phyloP scores from a whole-genome alignment of 1,284 basidiomycete genomes.

The Marasmius fiardii region DNA sequence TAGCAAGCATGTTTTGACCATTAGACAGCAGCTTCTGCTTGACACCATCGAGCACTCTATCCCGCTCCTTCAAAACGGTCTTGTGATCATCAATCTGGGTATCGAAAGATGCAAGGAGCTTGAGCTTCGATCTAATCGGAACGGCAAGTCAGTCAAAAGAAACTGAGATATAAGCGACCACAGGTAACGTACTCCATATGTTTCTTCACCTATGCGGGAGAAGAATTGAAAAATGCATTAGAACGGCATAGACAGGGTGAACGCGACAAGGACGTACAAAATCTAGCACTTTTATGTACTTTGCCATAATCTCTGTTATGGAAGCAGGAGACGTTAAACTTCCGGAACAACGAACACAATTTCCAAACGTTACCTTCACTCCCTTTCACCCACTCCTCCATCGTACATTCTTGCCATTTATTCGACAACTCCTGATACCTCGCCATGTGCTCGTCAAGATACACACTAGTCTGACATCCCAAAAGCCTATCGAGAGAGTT shows the following conservation, averaged over 20 bases:
- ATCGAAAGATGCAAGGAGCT: slow-evolving; percentile 28
- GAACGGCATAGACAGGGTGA: background rate
- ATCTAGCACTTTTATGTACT: slow-evolving; percentile 32
- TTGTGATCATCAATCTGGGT: slow-evolving; percentile 26
- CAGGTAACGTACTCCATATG: slow-evolving; percentile 28
- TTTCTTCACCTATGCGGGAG: slow-evolving; percentile 26
- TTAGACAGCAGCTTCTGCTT: slow-evolving; percentile 28
- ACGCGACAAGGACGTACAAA: slow-evolving; percentile 25
- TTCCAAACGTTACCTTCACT: slow-evolving; percentile 26
- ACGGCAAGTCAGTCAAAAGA: background rate
- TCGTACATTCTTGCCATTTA: slow-evolving; percentile 32
- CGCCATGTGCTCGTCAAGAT: slow-evolving; percentile 27
- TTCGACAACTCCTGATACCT: slow-evolving; percentile 28
- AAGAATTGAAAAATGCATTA: background rate
- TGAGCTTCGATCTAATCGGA: slow-evolving; percentile 31
- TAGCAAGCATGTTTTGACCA: slow-evolving; percentile 22
- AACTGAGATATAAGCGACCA: background rate
- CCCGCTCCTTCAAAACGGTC: slow-evolving; percentile 22
- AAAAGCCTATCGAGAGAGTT: slow-evolving; percentile 27
- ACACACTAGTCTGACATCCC: slow-evolving; percentile 28
- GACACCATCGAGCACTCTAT: slow-evolving; percentile 23
- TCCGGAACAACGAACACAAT: background rate
- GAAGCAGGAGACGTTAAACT: background rate
- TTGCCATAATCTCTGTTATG: slow-evolving; percentile 26
- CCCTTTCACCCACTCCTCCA: slow-evolving; percentile 37